Evolutionary conservation across 306 rosid genomes (phyloP).

Genomic region (Pyrus bretschneideri): DNA sequence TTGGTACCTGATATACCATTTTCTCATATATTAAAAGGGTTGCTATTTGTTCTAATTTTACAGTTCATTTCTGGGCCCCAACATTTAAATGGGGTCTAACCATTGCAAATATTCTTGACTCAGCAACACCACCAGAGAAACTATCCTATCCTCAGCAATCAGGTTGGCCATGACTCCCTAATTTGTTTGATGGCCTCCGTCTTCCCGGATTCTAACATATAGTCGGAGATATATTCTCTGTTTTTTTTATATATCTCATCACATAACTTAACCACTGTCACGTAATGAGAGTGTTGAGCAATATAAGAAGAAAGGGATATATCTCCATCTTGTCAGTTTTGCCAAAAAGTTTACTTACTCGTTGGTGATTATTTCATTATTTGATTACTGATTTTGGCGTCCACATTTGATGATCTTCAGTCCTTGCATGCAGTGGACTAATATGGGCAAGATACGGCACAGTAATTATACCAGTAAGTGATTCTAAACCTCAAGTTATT

Average conservation of each 20-base stretch:
- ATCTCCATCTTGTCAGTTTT: neutral
- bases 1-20: no score
- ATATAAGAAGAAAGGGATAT: neutral
- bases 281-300: no score
- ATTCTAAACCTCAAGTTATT: neutral
- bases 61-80: slow-evolving; percentile 32
- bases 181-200: neutral
- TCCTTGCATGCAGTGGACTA: slow-evolving; percentile 9
- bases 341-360: neutral
- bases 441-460: slow-evolving; percentile 24
- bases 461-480: slow-evolving; percentile 17
- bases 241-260: neutral
- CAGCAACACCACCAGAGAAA: slow-evolving; percentile 22
- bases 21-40: neutral
- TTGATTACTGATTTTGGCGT: neutral
- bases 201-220: neutral
- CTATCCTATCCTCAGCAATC: slow-evolving; percentile 23
- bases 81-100: slow-evolving; percentile 20
- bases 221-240: no score
- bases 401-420: slow-evolving; percentile 1
- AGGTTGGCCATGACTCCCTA: neutral
- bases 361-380: neutral
- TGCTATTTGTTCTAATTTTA: neutral
- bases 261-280: no score
- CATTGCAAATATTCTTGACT: slow-evolving; percentile 18